Evolutionary conservation across 139 green algal species (phyloP).

Genomic region (Closterium sp.): DNA sequence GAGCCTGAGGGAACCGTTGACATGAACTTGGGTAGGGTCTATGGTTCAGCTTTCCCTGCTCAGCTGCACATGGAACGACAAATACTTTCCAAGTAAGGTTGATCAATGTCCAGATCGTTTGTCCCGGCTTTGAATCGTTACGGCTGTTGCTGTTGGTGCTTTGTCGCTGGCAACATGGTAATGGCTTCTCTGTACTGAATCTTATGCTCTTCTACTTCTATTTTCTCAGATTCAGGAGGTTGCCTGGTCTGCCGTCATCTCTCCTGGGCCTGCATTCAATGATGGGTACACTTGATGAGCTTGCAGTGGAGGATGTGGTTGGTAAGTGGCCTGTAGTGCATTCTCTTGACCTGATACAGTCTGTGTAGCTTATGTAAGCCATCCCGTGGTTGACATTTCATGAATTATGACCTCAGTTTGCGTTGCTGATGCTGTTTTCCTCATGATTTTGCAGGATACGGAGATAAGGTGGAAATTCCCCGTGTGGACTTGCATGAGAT

Average conservation of each 20-base stretch:
- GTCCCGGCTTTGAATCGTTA: not conserved
- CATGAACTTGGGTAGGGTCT: not conserved
- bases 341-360: not conserved
- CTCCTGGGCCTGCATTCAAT: not conserved
- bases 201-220: not conserved
- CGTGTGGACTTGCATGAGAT: not conserved
- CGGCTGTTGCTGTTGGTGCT: not conserved
- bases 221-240: not conserved
- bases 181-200: not conserved
- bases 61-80: not conserved
- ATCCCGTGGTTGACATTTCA: not conserved
- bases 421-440: too few species aligned
- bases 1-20: not conserved
- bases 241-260: not conserved
- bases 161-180: not conserved
- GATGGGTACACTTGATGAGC: not conserved
- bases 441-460: not conserved
- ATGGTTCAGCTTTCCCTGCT: not conserved
- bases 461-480: not conserved
- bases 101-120: too few species aligned
- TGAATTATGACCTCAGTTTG: too few species aligned
- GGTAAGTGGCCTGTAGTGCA: not conserved
- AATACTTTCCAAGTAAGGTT: not conserved
- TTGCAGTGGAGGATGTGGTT: not conserved
- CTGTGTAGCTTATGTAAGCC: not conserved